Evolutionary conservation across 257 asterid species (phyloP).

Genomic region (Jasminum sambac): DNA sequence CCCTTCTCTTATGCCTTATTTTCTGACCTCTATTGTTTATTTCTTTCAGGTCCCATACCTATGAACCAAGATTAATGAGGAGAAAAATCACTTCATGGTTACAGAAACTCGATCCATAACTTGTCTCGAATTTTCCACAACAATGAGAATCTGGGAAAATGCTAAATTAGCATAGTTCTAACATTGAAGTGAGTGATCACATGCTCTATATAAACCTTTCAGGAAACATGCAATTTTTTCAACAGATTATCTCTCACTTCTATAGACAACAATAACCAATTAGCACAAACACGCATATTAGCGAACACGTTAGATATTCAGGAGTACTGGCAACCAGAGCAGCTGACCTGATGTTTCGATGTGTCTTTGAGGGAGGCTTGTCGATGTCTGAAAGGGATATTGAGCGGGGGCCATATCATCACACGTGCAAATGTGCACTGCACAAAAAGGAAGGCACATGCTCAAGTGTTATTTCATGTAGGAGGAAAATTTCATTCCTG

Average conservation of each 20-base stretch:
- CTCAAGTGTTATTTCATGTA: background rate
- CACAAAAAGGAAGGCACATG: background rate
- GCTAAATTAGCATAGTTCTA: too few relatives aligned
- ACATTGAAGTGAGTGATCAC: too few relatives aligned
- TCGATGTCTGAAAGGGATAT: slow-evolving; percentile 20
- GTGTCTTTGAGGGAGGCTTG: slow-evolving; percentile 18
- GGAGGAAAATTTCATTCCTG: background rate
- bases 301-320: background rate
- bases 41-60: background rate
- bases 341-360: slow-evolving; percentile 16
- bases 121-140: too few relatives aligned
- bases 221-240: slow-evolving; percentile 10
- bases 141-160: too few relatives aligned
- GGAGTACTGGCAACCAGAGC: slow-evolving; percentile 22
- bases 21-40: background rate
- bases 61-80: background rate
- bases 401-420: slow-evolving; percentile 25
- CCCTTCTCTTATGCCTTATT: background rate
- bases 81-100: background rate
- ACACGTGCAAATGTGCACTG: slow-evolving; percentile 17
- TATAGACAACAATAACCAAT: background rate
- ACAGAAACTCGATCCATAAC: background rate
- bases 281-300: slow-evolving; percentile 6
- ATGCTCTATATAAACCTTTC: background rate
- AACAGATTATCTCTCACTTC: slow-evolving; percentile 2